Evolutionary conservation across 805 yeast genomes (phyloP).

Genomic region (Candida nanaspora): DNA sequence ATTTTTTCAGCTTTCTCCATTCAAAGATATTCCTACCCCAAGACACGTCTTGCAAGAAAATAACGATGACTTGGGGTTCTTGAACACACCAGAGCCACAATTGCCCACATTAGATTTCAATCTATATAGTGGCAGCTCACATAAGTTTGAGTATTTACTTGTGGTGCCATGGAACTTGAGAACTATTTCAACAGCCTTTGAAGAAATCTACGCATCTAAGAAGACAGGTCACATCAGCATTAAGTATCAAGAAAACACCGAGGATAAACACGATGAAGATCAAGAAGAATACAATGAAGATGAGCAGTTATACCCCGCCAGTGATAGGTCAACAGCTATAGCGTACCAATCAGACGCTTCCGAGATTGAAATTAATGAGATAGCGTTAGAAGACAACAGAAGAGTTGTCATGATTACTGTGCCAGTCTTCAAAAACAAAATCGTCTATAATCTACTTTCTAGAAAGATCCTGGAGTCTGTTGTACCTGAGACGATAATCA

Average conservation of each 20-base stretch:
- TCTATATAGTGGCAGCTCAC: neutral
- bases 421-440: slow-evolving; percentile 16
- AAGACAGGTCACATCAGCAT: neutral
- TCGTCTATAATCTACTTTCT: slow-evolving; percentile 18
- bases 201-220: neutral
- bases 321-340: slow-evolving; percentile 7
- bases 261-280: slow-evolving; percentile 6
- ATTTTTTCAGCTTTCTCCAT: slow-evolving; percentile 48
- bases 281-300: slow-evolving; percentile 35
- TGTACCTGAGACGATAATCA: slow-evolving; percentile 7
- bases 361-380: slow-evolving; percentile 8
- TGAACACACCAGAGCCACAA: slow-evolving; percentile 8
- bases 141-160: slow-evolving; percentile 18
- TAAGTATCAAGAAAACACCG: neutral
- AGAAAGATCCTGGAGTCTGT: slow-evolving; percentile 7
- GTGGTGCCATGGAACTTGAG: slow-evolving; percentile 25
- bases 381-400: neutral
- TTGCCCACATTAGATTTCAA: slow-evolving; percentile 24
- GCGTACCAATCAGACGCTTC: slow-evolving; percentile 16
- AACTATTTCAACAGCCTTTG: slow-evolving; percentile 14
- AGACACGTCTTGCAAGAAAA: slow-evolving; percentile 39
- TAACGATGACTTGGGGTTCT: slow-evolving; percentile 14
- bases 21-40: slow-evolving; percentile 37
- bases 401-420: slow-evolving; percentile 9
- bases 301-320: slow-evolving; percentile 37